A percentile compares a stretch with the other conserved stretches of the same genome.
Conservation (phyloP, 768 basidiomycete genomes). For the Daedaleopsis sinensis region DNA sequence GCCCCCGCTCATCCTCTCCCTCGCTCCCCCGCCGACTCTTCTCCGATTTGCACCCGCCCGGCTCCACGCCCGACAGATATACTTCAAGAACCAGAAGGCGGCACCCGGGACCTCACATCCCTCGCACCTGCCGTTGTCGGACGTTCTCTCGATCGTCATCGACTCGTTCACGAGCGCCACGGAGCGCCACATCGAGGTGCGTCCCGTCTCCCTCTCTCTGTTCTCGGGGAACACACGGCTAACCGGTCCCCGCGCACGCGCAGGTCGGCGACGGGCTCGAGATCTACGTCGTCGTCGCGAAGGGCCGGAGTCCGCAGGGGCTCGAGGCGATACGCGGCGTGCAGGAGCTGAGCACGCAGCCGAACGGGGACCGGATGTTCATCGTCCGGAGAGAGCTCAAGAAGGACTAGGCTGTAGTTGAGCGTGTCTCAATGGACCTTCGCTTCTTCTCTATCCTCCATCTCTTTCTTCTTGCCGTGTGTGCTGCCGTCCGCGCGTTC, state of each 20-base stretch:
- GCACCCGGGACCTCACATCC: slow-evolving; percentile 77
- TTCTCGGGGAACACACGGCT: background rate
- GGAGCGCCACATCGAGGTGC: slow-evolving; percentile 95
- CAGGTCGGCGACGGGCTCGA: slow-evolving; percentile 96
- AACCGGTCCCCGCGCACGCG: background rate
- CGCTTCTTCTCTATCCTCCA: background rate
- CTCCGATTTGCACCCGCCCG: slow-evolving; percentile 45
- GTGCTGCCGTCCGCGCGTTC: background rate
- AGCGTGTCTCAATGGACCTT: slow-evolving; percentile 19
- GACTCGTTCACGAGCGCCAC: slow-evolving; percentile 98
- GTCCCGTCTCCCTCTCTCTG: slow-evolving; percentile 17
- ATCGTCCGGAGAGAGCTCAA: slow-evolving; percentile 78
- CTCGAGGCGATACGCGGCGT: slow-evolving; percentile 56
- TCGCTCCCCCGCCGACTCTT: slow-evolving; percentile 42
- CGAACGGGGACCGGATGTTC: slow-evolving; percentile 76
- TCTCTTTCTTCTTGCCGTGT: background rate
- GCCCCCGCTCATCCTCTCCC: slow-evolving; percentile 3
- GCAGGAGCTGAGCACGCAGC: slow-evolving; percentile 63
- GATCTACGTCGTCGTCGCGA: slow-evolving; percentile 83
- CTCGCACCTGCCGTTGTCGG: slow-evolving; percentile 75
- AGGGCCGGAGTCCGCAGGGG: slow-evolving; percentile 61
- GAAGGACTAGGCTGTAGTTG: slow-evolving; percentile 58
- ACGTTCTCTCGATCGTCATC: slow-evolving; percentile 85
- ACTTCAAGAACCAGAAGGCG: slow-evolving; percentile 93
- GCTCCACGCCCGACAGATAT: slow-evolving; percentile 62